phyloP scores from a whole-genome alignment of 2,329 filamentous ascomycete species.

The Claviceps pazoutovae region DNA sequence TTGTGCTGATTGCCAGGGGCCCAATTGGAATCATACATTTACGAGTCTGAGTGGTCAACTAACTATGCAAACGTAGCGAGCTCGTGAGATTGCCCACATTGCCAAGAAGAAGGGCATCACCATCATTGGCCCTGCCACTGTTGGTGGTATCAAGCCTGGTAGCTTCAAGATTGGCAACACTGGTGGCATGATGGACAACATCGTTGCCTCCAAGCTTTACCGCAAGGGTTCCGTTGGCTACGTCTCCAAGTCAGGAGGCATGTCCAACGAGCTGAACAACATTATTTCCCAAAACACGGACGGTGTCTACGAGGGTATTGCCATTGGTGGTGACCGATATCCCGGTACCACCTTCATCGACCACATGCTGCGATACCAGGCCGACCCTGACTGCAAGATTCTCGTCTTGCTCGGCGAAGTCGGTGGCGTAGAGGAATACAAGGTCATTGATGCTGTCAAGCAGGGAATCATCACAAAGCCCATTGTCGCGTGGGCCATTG shows the following conservation, averaged over 20 bases:
- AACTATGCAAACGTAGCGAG: slow-evolving; percentile 45
- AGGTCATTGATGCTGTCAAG: slow-evolving; percentile 97
- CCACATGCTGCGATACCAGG: slow-evolving; percentile 91
- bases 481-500: slow-evolving; percentile 97
- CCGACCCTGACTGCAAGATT: slow-evolving; percentile 96
- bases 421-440: slow-evolving; percentile 98
- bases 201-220: slow-evolving; percentile 99
- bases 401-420: slow-evolving; percentile 92
- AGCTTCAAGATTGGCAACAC: slow-evolving; percentile 99
- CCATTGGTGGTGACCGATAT: slow-evolving; percentile 98
- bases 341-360: slow-evolving; percentile 99
- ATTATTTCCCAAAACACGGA: slow-evolving; percentile 93
- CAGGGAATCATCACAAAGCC: slow-evolving; percentile 91
- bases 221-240: slow-evolving; percentile 97
- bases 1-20: not conserved
- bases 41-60: not conserved
- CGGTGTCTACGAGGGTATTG: slow-evolving; percentile 97
- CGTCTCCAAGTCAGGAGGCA: slow-evolving; percentile 98
- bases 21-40: too few species aligned
- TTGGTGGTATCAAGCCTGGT: slow-evolving; percentile 98
- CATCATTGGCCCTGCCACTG: slow-evolving; percentile 95
- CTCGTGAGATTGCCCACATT: slow-evolving; percentile 92
- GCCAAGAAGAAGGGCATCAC: slow-evolving; percentile 98
- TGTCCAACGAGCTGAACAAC: slow-evolving; percentile 99
- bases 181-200: slow-evolving; percentile 99